Evolutionary conservation across 306 rosid genomes (phyloP).

Genomic region (Phaseolus lunatus): DNA sequence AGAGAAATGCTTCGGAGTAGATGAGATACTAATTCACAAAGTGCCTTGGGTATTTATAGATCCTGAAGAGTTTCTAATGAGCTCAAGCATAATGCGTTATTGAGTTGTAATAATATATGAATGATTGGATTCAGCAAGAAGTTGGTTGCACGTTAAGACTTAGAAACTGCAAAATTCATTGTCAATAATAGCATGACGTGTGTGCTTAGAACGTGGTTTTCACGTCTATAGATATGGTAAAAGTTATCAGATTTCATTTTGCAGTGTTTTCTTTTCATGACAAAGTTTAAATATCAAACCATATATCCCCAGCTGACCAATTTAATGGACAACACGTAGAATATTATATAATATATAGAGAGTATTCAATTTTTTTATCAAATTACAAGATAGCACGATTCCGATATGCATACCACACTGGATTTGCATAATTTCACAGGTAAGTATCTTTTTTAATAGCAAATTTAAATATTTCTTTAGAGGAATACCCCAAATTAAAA

Average conservation of each 20-base stretch:
- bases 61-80: neutral
- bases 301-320: neutral
- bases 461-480: too few species aligned
- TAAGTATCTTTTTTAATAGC: too few species aligned
- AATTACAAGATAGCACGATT: neutral
- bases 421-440: neutral
- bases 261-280: neutral
- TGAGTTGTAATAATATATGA: neutral
- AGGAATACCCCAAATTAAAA: too few species aligned
- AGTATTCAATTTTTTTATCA: neutral
- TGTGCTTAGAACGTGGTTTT: slow-evolving; percentile 28
- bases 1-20: slow-evolving; percentile 28
- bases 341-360: neutral
- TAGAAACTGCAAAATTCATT: neutral
- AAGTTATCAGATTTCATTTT: neutral
- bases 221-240: neutral
- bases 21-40: neutral
- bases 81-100: neutral
- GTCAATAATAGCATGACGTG: neutral
- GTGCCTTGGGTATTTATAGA: slow-evolving; percentile 39
- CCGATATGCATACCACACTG: neutral
- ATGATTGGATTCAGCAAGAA: slow-evolving; percentile 7
- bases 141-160: slow-evolving; percentile 44
- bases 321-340: slow-evolving; percentile 28
- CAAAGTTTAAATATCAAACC: neutral